Evolutionary conservation across 1,139 yeast species (phyloP).

Genomic region (Pichia norvegensis): DNA sequence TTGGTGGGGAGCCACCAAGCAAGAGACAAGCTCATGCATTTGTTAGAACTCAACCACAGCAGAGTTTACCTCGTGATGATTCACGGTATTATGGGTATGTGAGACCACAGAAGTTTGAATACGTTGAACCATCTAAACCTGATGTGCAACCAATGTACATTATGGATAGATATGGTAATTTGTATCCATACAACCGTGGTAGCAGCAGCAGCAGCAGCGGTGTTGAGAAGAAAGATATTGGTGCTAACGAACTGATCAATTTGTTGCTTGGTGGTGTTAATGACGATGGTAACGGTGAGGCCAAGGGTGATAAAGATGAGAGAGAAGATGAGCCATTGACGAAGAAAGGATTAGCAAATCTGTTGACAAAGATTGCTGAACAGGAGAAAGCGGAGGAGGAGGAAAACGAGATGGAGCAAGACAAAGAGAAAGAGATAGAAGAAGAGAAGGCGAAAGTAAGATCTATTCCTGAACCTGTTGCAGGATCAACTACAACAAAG

Average conservation of each 20-base stretch:
- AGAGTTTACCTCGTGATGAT: not conserved
- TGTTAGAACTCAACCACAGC: not conserved
- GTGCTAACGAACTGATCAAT: slow-evolving; percentile 10
- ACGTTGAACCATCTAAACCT: not conserved
- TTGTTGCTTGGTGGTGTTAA: slow-evolving; percentile 8
- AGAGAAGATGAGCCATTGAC: slow-evolving; percentile 4
- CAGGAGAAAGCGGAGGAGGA: not conserved
- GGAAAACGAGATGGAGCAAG: not conserved
- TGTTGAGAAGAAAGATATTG: slow-evolving; percentile 6
- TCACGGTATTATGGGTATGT: not conserved
- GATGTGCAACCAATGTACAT: slow-evolving; percentile 7
- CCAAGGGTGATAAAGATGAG: not conserved
- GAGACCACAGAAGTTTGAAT: not conserved
- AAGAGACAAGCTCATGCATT: not conserved
- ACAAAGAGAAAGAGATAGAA: not conserved
- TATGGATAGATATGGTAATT: slow-evolving; percentile 12
- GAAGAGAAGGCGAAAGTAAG: not conserved
- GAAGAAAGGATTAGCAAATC: slow-evolving; percentile 11
- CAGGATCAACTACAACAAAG: not conserved
- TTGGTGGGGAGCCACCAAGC: not conserved
- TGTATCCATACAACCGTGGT: slow-evolving; percentile 7
- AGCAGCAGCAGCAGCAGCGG: not conserved
- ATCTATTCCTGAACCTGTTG: not conserved
- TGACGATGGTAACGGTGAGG: slow-evolving; percentile 1
- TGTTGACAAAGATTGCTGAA: slow-evolving; percentile 5